These are phyloP conservation scores for Pavlovales sp. DNA, from an alignment of 208 protist species.

Conservation along the genomic window DNA sequence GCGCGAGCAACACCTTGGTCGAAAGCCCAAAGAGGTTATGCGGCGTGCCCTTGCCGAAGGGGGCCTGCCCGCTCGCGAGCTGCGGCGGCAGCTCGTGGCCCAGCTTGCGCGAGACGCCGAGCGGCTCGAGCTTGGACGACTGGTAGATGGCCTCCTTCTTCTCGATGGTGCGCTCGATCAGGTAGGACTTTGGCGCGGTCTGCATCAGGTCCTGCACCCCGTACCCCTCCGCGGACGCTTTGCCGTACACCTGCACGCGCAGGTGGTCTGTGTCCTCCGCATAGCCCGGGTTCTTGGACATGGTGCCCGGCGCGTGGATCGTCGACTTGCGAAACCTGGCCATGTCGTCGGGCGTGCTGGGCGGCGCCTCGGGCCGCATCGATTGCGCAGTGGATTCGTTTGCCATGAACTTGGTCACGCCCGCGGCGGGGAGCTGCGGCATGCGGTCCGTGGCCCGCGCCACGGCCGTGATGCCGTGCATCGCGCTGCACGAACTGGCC, in stretches of 20 bases:
- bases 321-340: neutral
- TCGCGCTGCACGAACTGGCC: too few relatives aligned
- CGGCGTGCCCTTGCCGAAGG: conserved; percentile 28
- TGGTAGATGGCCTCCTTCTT: conserved; percentile 39
- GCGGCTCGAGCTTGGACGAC: conserved; percentile 12
- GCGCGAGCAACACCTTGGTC: conserved; percentile 1
- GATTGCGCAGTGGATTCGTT: neutral
- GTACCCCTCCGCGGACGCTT: neutral
- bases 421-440: conserved; percentile 1
- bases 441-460: neutral
- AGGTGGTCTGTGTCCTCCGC: neutral
- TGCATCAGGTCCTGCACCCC: neutral
- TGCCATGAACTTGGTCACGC: neutral
- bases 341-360: neutral
- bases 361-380: neutral
- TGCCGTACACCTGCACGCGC: neutral
- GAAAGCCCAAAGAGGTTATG: neutral
- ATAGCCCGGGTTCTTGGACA: neutral
- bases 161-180: neutral
- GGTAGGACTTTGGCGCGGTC: conserved; percentile 1
- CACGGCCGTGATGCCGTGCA: neutral
- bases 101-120: neutral
- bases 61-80: neutral
- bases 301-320: neutral
- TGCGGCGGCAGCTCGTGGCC: conserved; percentile 1